phyloP scores from a whole-genome alignment of 177 flowering plant genomes.

The Tripterygium wilfordii region DNA sequence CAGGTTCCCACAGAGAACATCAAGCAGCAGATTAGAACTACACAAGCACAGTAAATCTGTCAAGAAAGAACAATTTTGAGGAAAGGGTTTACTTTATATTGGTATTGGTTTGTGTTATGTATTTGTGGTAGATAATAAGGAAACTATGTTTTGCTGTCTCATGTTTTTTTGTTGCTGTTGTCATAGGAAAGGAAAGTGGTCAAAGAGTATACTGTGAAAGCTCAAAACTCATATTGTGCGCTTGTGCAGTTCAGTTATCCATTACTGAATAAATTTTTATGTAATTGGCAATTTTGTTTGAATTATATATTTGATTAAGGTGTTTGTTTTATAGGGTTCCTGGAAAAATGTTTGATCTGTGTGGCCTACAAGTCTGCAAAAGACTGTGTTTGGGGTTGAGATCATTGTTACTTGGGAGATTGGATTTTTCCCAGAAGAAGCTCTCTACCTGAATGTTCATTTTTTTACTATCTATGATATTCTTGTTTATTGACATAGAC shows the following conservation, averaged over 20 bases:
- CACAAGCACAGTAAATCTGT: conserved; percentile 27
- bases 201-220: conserved; percentile 32
- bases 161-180: conserved; percentile 14
- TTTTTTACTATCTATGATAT: too few relatives aligned
- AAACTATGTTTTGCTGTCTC: conserved; percentile 5
- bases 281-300: neutral
- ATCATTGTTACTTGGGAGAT: too few relatives aligned
- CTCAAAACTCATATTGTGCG: conserved; percentile 14
- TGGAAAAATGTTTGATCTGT: too few relatives aligned
- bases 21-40: conserved; percentile 41
- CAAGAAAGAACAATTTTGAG: conserved; percentile 47
- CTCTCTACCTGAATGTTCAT: too few relatives aligned
- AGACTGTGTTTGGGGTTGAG: too few relatives aligned
- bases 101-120: conserved; percentile 29
- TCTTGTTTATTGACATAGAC: too few relatives aligned
- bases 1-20: conserved; percentile 34
- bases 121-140: conserved; percentile 32
- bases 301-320: too few relatives aligned
- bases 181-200: conserved; percentile 20
- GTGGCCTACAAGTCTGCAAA: too few relatives aligned
- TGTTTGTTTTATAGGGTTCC: neutral
- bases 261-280: conserved; percentile 16
- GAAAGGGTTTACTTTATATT: conserved; percentile 16
- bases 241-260: conserved; percentile 17
- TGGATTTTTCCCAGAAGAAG: too few relatives aligned